Percentiles rank a stretch among this genome's conserved stretches.
Conservation (phyloP, 1,139 yeast genomes). For the Saccharomycopsis phalli region DNA sequence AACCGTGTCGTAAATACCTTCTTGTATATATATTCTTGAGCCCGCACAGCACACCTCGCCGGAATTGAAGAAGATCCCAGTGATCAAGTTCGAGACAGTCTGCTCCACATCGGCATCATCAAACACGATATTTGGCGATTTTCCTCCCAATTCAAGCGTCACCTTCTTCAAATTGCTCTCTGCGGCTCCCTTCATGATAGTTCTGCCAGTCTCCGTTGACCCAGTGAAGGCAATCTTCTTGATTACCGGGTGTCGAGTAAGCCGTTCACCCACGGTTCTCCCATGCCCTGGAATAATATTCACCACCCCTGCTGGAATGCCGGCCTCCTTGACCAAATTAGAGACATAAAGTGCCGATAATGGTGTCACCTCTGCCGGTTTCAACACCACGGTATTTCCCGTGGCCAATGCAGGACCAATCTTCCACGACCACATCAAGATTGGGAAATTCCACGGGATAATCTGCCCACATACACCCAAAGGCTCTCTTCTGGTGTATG, state of each 20-base stretch:
- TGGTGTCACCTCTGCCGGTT: conserved; percentile 80
- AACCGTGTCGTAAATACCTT: conserved; percentile 49
- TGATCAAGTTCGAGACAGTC: conserved; percentile 40
- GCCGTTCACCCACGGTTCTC: conserved; percentile 51
- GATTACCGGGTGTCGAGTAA: conserved; percentile 51
- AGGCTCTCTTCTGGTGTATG: conserved; percentile 47
- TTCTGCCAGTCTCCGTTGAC: conserved; percentile 73
- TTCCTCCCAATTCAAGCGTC: conserved; percentile 63
- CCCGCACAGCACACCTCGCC: conserved; percentile 72
- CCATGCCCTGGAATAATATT: conserved; percentile 66
- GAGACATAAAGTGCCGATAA: conserved; percentile 64
- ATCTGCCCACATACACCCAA: conserved; percentile 77
- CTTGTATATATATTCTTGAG: conserved; percentile 57
- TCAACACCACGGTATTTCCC: conserved; percentile 73
- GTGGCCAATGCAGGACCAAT: conserved; percentile 77
- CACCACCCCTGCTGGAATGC: conserved; percentile 74
- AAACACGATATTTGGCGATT: conserved; percentile 55
- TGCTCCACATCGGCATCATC: conserved; percentile 46
- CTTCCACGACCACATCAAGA: conserved; percentile 74
- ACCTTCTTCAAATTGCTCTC: conserved; percentile 63
- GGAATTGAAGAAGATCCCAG: conserved; percentile 50
- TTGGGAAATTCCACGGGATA: conserved; percentile 85
- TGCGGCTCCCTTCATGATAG: conserved; percentile 67
- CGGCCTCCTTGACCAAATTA: conserved; percentile 56
- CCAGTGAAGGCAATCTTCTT: conserved; percentile 82